Evolutionary conservation across 306 rosid species (phyloP).

Genomic region (Casuarina cunninghamiana): DNA sequence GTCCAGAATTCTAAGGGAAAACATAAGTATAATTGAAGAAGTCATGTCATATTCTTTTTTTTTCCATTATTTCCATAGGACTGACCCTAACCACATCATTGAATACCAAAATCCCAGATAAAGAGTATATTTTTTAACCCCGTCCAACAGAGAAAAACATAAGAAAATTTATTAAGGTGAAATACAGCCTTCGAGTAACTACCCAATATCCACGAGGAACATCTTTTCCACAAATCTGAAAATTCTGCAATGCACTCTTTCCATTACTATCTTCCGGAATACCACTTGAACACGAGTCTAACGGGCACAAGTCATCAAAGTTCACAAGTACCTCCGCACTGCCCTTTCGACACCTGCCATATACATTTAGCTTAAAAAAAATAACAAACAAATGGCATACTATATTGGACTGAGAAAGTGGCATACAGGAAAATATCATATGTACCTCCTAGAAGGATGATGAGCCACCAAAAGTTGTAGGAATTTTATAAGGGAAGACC

Average conservation of each 20-base stretch:
- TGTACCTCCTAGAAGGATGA: conserved; percentile 90
- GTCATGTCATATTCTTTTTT: background rate
- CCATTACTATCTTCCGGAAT: conserved; percentile 49
- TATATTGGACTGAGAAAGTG: conserved; percentile 16
- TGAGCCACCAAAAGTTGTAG: conserved; percentile 86
- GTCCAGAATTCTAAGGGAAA: background rate
- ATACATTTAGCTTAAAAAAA: conserved; percentile 32
- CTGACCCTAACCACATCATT: background rate
- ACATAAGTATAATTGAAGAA: background rate
- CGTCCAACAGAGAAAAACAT: conserved; percentile 8
- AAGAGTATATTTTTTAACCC: background rate
- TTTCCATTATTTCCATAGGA: too few species aligned
- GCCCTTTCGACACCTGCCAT: conserved; percentile 89
- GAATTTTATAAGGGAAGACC: conserved; percentile 74
- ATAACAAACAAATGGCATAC: background rate
- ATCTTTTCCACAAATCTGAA: conserved; percentile 87
- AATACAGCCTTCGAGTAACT: conserved; percentile 29
- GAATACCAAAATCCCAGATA: background rate
- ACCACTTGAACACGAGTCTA: conserved; percentile 39
- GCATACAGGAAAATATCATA: conserved; percentile 15
- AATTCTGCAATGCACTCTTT: conserved; percentile 31
- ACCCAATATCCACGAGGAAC: conserved; percentile 99
- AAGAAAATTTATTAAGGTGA: conserved; percentile 22
- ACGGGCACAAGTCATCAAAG: conserved; percentile 76
- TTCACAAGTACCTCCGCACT: conserved; percentile 81